Base-by-base conservation (phyloP, 306 rosid species). In the Carpinus fangiana region DNA sequence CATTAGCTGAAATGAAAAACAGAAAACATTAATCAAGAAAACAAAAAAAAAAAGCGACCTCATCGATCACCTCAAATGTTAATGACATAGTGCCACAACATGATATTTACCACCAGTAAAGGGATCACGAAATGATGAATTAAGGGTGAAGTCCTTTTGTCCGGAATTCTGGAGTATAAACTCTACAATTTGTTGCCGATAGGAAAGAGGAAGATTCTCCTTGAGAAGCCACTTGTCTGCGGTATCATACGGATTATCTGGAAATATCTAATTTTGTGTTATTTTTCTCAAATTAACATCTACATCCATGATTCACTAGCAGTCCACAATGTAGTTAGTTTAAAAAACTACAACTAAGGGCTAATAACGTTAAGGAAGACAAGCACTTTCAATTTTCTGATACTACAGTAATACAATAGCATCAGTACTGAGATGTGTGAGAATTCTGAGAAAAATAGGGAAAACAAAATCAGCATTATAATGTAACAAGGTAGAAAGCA, bases 181-280 rank as follows among this genome's bases (percentile, higher is more conserved):
- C 59, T 90, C 96, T 57, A 95, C 95, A 36, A 95, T 83, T 84
- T 95, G 98, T 85, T 92, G 97, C 52, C 98, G 97, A 76, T 91
- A 92, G 86, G 92, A 86, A 81, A 91, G 88, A 79, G 98, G 98
- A 80, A 95, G 95, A 78, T 76, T 86, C 88, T 95, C 98, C 80
- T 84, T 90, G 81, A 92, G 91, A 78, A 95, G 96, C 98, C 98
- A 95, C 80, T 91, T 92, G 76, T 95, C 98, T 84, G 98, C 97
- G 82, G 84, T 56, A 59, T 80, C 90, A 90, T 95, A 95, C 50
- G 93, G 93, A 87, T 89, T 93, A 79, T 91, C 98, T 95, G 92
- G 70, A 84, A 76, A 72, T 59, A 74, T 81, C 4, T 54, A 76
- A 78, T 62, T 60, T 66, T 64, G 78, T 62, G 45, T 21, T 47